Conservation (phyloP, 2,329 filamentous ascomycete genomes). For the Exserohilum rostratum region DNA sequence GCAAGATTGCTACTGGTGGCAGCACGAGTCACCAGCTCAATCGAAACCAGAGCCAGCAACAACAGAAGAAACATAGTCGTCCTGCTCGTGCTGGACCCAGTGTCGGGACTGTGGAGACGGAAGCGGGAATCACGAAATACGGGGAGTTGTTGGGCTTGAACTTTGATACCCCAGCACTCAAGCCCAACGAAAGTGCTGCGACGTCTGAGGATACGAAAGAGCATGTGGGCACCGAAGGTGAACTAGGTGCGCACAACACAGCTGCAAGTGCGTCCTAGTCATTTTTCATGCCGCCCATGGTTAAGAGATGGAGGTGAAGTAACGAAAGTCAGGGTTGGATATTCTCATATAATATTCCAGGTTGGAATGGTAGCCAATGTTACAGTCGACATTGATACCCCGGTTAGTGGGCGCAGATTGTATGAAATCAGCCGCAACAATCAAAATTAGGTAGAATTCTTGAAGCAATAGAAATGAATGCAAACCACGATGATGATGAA, state of each 20-base stretch:
- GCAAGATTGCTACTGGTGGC: slow-evolving; percentile 65
- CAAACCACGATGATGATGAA: neutral
- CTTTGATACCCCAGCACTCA: slow-evolving; percentile 8
- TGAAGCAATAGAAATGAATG: slow-evolving; percentile 16
- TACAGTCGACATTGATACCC: neutral
- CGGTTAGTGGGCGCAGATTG: neutral
- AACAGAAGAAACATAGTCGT: slow-evolving; percentile 10
- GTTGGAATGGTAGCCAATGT: neutral
- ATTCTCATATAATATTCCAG: neutral
- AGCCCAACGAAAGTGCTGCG: neutral
- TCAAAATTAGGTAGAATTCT: slow-evolving; percentile 7
- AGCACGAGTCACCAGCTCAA: neutral
- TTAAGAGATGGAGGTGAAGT: neutral
- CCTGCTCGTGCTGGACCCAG: neutral
- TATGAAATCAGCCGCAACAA: neutral
- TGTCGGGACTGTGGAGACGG: slow-evolving; percentile 36
- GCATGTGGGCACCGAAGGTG: neutral
- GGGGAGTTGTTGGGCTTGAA: slow-evolving; percentile 47
- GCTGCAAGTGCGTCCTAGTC: neutral
- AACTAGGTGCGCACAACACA: neutral
- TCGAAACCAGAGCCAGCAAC: neutral
- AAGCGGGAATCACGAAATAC: slow-evolving; percentile 39
- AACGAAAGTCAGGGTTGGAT: neutral
- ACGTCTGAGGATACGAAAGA: neutral
- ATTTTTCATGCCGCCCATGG: neutral